Conservation (phyloP, 768 basidiomycete species). For the Clathrus columnatus region DNA sequence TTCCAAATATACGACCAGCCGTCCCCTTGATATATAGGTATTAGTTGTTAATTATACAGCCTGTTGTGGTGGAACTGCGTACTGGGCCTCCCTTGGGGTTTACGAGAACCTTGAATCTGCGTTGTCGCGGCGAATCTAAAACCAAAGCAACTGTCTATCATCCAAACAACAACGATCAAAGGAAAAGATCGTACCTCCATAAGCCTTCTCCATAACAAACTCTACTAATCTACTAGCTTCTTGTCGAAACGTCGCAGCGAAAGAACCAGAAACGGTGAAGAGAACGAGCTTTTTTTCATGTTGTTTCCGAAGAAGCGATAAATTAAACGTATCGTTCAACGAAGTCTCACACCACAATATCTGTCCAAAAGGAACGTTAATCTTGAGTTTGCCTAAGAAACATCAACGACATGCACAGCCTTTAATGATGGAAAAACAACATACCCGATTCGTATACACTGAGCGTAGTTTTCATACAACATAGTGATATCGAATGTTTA, state of each 20-base stretch:
- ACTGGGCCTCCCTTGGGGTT: conserved; percentile 80
- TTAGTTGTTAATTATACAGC: conserved; percentile 1
- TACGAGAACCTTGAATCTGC: conserved; percentile 58
- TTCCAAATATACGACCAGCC: conserved; percentile 42
- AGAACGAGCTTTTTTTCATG: conserved; percentile 31
- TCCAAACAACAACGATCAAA: neutral
- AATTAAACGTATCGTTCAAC: conserved; percentile 28
- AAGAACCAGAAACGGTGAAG: conserved; percentile 28
- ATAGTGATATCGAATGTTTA: conserved; percentile 17
- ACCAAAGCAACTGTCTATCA: conserved; percentile 25
- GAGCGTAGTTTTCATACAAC: conserved; percentile 22
- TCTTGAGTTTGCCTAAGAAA: conserved; percentile 6
- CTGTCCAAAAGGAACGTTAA: conserved; percentile 35
- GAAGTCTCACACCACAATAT: conserved; percentile 45
- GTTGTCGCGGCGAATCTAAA: conserved; percentile 34
- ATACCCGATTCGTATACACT: conserved; percentile 19
- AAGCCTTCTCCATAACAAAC: conserved; percentile 46
- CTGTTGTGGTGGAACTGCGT: conserved; percentile 19
- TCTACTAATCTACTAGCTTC: conserved; percentile 44
- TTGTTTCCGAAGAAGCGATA: conserved; percentile 42
- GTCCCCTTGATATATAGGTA: conserved; percentile 42
- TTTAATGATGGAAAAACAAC: neutral
- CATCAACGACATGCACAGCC: neutral
- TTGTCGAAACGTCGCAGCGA: conserved; percentile 35
- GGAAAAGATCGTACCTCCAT: conserved; percentile 41